Evolutionary conservation across 768 basidiomycete species (phyloP), one percentile per base, ranked within the genome.

Genomic region (Melanogaster broomeanus): DNA sequence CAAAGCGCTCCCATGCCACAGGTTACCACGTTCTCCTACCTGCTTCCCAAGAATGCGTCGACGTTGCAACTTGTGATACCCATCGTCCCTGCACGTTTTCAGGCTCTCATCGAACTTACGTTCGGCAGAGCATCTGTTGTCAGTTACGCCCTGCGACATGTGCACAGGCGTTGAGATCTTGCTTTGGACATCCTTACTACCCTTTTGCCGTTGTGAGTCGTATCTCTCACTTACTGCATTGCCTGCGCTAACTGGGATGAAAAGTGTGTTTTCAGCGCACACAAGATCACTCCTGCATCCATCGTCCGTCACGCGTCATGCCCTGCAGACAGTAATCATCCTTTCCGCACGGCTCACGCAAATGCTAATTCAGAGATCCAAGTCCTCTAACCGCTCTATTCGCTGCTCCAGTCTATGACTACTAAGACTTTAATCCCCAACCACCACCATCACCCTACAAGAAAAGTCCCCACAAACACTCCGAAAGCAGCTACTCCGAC

Each of bases 151-250:
- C n/a, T n/a, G n/a, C n/a, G n/a, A n/a, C n/a, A n/a, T n/a, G n/a
- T n/a, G n/a, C n/a, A n/a, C n/a, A n/a, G n/a, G n/a, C n/a, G n/a
- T n/a, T n/a, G n/a, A n/a, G n/a, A n/a, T n/a, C n/a, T n/a, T n/a
- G n/a, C n/a, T n/a, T n/a, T n/a, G n/a, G n/a, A n/a, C n/a, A 83
- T 84, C 43, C 57, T 88, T 49, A 84, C 84, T 0, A 87, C 83
- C 0, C 84, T 84, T 1, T 61, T 86, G 33, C 85, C 84, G 27
- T 83, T 84, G 84, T 85, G 58, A 62, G 84, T 74, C 5, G n/a
- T 21, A 40, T 13, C 19, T 18, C 28, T 27, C 24, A 25, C 31
- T 21, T 45, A 22, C 37, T n/a, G 52, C 30, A 38, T 31, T 22
- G 33, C 10, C n/a, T 6, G 18, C 18, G 18, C 35, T 37, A 11